Base-by-base conservation (phyloP, 257 asterid genomes). In the Nicotiana knightiana region DNA sequence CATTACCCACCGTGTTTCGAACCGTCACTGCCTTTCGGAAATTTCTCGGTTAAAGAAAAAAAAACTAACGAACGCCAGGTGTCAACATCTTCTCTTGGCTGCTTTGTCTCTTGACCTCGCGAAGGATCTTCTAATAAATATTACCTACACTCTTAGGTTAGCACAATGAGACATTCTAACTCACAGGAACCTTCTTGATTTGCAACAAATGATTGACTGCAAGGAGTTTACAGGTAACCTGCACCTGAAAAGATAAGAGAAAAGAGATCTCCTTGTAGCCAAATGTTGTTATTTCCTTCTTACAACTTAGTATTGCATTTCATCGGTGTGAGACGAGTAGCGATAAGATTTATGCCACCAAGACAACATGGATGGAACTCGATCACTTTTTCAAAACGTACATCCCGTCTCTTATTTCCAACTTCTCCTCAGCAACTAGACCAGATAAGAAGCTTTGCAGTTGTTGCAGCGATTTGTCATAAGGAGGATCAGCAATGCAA, bases 381-480 rank as follows among this genome's bases (percentile, higher is more conserved):
- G 13, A 53, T 91, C 88, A 92, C 88, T 93, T 96, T 86, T 86
- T 91, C 67, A 96, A 88, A 83, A 91, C 82, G 85, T 93, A 93
- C 93, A 89, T 83, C 78, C 93, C 94, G 39, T 94, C 98, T 84
- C 90, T 87, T 53, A 91, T 67, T 89, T 94, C 97, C 30, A 96
- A 91, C 90, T 94, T 96, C 87, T 96, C 99, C 82, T 96, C 99
- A 24, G 97, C 97, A 85, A 93, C 97, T 54, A 94, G 84, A 83
- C 98, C 97, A 55, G 88, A 87, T 87, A 96, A 89, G 84, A 96
- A 96, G 92, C 95, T 89, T 79, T 94, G 99, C 85, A 96, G 84
- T 90, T 94, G 98, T 80, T 92, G 99, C 82, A 96, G 93, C 70
- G 99, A 91, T 87, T 96, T 96, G 89, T 96, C 99, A 68, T 96